Conservation (phyloP, 2,329 filamentous ascomycete genomes). For the Pestalotiopsis fici region DNA sequence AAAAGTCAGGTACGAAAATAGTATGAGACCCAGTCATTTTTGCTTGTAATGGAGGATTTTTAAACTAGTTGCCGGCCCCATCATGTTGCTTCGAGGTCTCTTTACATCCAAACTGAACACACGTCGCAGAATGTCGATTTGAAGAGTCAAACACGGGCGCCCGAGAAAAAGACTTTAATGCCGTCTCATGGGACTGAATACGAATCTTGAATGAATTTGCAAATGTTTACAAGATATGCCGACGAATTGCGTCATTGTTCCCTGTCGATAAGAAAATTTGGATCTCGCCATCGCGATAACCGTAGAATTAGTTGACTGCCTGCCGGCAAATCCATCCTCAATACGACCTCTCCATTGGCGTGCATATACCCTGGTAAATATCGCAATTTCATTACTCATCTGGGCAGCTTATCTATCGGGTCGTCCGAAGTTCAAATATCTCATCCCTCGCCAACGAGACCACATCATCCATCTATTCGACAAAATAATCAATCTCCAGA, state of each 20-base stretch:
- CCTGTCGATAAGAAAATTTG: not conserved
- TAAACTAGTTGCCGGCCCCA: too few relatives aligned
- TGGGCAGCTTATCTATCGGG: not conserved
- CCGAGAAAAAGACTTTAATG: too few relatives aligned
- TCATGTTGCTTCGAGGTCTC: too few relatives aligned
- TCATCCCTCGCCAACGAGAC: not conserved
- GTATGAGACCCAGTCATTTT: too few relatives aligned
- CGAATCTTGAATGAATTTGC: not conserved
- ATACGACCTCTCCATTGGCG: not conserved
- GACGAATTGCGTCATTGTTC: not conserved
- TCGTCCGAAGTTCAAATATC: not conserved
- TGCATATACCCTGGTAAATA: constrained; percentile 1
- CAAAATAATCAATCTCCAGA: not conserved
- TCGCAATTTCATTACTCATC: not conserved
- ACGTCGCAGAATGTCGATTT: too few relatives aligned
- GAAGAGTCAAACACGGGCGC: too few relatives aligned
- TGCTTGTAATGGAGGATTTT: too few relatives aligned
- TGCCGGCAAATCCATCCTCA: not conserved
- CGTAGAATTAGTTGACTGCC: not conserved
- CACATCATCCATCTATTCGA: not conserved
- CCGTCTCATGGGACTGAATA: too few relatives aligned
- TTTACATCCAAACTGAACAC: too few relatives aligned
- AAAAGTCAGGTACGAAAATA: too few relatives aligned
- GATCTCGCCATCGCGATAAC: not conserved
- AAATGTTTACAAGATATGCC: not conserved